Evolutionary conservation across 1,284 basidiomycete genomes (phyloP), one percentile per base, ranked within the genome.

Genomic region (Boletus sp.): DNA sequence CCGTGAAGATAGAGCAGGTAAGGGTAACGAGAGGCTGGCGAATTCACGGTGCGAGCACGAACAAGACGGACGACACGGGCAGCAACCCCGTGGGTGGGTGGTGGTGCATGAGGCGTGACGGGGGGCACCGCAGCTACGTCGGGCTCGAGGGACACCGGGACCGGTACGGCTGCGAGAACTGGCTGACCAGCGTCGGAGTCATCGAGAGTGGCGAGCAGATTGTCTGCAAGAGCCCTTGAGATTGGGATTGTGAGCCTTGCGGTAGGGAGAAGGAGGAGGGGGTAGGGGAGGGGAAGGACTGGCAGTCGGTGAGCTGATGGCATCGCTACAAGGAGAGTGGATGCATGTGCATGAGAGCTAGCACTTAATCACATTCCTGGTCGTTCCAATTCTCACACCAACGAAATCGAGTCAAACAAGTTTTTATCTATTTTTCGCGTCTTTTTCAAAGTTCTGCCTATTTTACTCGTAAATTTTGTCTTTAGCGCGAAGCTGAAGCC

Each of bases 1-100:
- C 85, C 86, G 43, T 82, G 81, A 8, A 88, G 72, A 6, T 81
- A 79, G 47, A 88, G 72, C 20, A 84, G 66, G 62, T 82, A 84
- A 12, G 75, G 72, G 45, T 78, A 70, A 27, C 70, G 70, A 20
- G 71, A 65, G 67, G 69, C 7, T 68, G 61, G 30, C 33, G 67
- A 41, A 14, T 44, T 41, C 6, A 49, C 23, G 2, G 54, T 42
- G 42, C 65, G 74, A 0, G 84, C 78, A 30, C 77, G 75, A 33
- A 81, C 76, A 48, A 88, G 71, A 13, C 83, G 78, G 3, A 82
- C 68, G 43, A 88, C 73, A 39, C 82, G 77, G 12, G 85, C 80
- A 9, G 72, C 69, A 14, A 73, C 72, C 1, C 76, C 77, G 60
- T 69, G 72, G 7, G 40, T 53, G 33, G 55, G 53, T 8, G 45